phyloP scores from a whole-genome alignment of 495 filamentous ascomycete species.

The Entonaema liquescens region DNA sequence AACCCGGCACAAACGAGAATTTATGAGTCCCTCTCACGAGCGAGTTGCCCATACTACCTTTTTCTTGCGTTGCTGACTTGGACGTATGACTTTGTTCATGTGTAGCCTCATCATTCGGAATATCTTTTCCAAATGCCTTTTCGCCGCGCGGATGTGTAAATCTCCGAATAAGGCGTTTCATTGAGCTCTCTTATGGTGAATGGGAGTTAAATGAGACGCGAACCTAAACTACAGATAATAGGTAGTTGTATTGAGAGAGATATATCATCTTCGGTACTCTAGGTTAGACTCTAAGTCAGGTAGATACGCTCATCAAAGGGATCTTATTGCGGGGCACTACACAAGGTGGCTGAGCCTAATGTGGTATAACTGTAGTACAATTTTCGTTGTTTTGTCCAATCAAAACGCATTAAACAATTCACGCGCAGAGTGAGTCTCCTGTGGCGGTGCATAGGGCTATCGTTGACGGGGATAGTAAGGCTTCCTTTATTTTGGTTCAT shows the following conservation, averaged over 20 bases:
- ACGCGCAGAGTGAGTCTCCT: neutral
- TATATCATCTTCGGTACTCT: neutral
- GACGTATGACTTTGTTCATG: neutral
- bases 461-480: neutral
- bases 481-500: neutral
- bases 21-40: neutral
- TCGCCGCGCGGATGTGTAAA: neutral
- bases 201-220: neutral
- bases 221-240: neutral
- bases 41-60: neutral
- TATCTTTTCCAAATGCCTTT: neutral
- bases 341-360: neutral
- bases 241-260: neutral
- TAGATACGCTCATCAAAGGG: neutral
- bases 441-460: neutral
- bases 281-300: neutral
- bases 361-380: neutral
- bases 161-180: neutral
- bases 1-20: neutral
- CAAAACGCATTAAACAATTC: neutral
- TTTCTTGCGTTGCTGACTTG: neutral
- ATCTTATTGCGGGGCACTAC: neutral
- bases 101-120: neutral
- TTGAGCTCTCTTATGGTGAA: neutral
- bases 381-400: neutral